Conservation (phyloP, 2,329 filamentous ascomycete species). For the Aspergillus novoparasiticus region DNA sequence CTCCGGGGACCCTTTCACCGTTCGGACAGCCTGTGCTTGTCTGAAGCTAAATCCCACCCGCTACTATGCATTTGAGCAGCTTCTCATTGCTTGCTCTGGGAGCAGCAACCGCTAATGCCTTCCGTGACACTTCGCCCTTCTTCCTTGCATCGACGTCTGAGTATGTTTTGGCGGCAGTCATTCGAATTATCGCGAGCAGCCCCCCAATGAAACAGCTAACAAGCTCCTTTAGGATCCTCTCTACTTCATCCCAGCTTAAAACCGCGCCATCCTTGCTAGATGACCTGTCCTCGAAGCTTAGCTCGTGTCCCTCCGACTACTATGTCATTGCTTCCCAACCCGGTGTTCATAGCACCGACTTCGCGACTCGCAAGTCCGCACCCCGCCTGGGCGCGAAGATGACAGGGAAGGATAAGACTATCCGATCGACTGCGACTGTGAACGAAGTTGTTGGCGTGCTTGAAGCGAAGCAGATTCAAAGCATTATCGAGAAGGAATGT, state of each 20-base stretch:
- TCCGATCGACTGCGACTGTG: constrained; percentile 55
- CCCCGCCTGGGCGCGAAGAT: constrained; percentile 59
- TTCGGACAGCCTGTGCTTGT: constrained; percentile 16
- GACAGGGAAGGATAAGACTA: constrained; percentile 51
- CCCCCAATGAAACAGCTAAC: constrained; percentile 25
- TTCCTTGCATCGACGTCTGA: constrained; percentile 80
- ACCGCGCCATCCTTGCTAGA: constrained; percentile 47
- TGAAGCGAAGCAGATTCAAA: constrained; percentile 46
- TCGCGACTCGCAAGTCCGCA: constrained; percentile 55
- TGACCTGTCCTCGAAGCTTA: constrained; percentile 53
- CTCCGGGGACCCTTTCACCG: constrained; percentile 23
- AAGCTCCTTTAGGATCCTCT: constrained; percentile 37
- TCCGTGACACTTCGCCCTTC: constrained; percentile 86
- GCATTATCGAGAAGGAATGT: constrained; percentile 51
- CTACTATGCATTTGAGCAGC: constrained; percentile 46
- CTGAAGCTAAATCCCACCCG: constrained; percentile 15
- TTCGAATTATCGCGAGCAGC: constrained; percentile 5
- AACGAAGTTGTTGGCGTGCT: constrained; percentile 57
- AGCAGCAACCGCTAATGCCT: constrained; percentile 66
- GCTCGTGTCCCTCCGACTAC: constrained; percentile 69
- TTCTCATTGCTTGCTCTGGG: constrained; percentile 54
- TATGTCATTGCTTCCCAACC: constrained; percentile 81
- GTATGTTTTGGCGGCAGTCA: constrained; percentile 55
- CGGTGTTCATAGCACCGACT: constrained; percentile 70
- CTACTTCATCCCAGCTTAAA: constrained; percentile 46